These are phyloP conservation scores for Fallopia convolvulus DNA, from an alignment of 148 eudicot genomes.

Conservation along the genomic window DNA sequence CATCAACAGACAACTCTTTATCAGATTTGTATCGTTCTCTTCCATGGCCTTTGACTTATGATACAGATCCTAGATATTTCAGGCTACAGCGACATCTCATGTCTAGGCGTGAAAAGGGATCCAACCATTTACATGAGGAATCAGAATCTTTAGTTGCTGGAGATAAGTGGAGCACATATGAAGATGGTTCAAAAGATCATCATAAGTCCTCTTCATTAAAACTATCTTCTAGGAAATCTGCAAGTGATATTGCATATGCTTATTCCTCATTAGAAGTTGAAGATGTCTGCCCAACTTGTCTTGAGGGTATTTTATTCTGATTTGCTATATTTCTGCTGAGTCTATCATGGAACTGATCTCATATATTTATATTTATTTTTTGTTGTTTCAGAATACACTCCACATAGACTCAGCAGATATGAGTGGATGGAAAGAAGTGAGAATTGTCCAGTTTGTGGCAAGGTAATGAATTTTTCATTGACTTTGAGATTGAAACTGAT, in stretches of 20 bases:
- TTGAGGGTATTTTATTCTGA: constrained; percentile 51
- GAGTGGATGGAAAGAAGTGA: constrained; percentile 99
- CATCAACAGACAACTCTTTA: constrained; percentile 55
- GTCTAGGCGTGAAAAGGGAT: constrained; percentile 75
- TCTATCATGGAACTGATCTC: neutral
- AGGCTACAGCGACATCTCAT: constrained; percentile 66
- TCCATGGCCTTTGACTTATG: constrained; percentile 88
- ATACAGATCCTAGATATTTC: constrained; percentile 64
- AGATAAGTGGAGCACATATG: constrained; percentile 59
- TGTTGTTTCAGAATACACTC: constrained; percentile 59
- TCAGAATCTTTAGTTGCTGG: constrained; percentile 41
- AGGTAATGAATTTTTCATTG: constrained; percentile 36
- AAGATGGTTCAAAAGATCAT: constrained; percentile 58
- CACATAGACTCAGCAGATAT: constrained; percentile 88
- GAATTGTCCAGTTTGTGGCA: constrained; percentile 93
- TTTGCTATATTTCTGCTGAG: neutral
- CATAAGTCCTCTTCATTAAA: constrained; percentile 51
- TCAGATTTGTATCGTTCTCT: constrained; percentile 75
- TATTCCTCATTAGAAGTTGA: constrained; percentile 76
- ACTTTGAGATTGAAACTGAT: neutral
- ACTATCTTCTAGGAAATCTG: constrained; percentile 45
- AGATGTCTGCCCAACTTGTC: constrained; percentile 97
- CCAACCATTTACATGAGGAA: constrained; percentile 69
- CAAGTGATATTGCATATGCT: constrained; percentile 48
- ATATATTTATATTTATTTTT: neutral